A percentile compares a stretch with the other conserved stretches of the same genome.
Evolutionary conservation across 2,329 filamentous ascomycete species (phyloP).

Genomic region (Alternaria ethzedia): DNA sequence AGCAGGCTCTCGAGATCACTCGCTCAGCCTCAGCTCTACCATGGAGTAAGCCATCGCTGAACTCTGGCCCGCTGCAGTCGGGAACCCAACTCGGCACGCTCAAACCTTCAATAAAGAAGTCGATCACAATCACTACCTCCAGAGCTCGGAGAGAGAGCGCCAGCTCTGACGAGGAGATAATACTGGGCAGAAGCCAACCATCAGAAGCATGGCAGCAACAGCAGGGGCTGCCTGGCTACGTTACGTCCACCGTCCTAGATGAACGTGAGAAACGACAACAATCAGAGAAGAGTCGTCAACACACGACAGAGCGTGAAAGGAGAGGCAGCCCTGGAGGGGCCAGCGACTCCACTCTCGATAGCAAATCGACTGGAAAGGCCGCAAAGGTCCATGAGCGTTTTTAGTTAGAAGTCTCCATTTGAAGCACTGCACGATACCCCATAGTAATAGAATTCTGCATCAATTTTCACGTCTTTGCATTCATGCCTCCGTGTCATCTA

Average conservation of each 20-base stretch:
- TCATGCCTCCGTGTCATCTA: rapidly evolving
- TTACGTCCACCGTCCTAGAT: slow-evolving; percentile 26
- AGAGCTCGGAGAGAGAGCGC: slow-evolving; percentile 25
- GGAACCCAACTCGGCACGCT: slow-evolving; percentile 21
- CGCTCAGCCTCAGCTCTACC: slow-evolving; percentile 22
- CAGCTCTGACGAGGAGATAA: slow-evolving; percentile 29
- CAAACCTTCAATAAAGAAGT: slow-evolving; percentile 24
- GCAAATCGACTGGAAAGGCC: slow-evolving; percentile 10
- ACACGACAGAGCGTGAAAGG: neutral
- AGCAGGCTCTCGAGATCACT: slow-evolving; percentile 19
- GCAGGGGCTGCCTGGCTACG: slow-evolving; percentile 16
- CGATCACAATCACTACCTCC: slow-evolving; percentile 28
- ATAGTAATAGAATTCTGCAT: neutral
- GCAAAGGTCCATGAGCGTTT: slow-evolving; percentile 7
- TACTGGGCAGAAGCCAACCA: slow-evolving; percentile 17
- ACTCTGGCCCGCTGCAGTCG: slow-evolving; percentile 9
- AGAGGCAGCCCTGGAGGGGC: slow-evolving; percentile 17
- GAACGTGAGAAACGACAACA: slow-evolving; percentile 8
- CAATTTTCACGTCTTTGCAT: neutral
- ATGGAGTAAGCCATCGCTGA: slow-evolving; percentile 21
- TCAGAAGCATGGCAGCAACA: slow-evolving; percentile 22
- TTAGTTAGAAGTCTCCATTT: neutral
- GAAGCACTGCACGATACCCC: neutral
- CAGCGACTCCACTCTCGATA: slow-evolving; percentile 19
- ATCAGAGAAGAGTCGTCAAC: neutral